Base-by-base conservation (phyloP, 768 basidiomycete species). In the Strobilomyces echinocephalus region DNA sequence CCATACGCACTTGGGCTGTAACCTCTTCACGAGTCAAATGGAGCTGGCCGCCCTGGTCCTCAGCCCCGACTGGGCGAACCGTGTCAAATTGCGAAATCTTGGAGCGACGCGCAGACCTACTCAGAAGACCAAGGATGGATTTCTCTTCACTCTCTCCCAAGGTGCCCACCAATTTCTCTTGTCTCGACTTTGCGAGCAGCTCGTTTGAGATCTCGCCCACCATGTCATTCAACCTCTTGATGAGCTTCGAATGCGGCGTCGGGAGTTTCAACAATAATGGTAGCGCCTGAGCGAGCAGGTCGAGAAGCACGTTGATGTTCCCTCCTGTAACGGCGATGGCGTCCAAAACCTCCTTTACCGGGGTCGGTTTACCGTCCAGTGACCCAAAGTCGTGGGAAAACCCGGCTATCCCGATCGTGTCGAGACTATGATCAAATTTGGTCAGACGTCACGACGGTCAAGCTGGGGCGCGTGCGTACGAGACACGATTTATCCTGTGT, bases 361-460 rank as follows among this genome's bases (percentile, higher is more conserved):
- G 42, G 8, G 64, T 46, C 4, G 20, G 36, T 52, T 73, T 68
- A 14, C 76, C 75, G 2, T 71, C 67, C 16, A 79, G 65, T 0
- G 74, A 62, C 9, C 70, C 70, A 53, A 79, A 79, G 56, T 77
- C 69, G 60, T 77, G 74, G 7, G 74, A 71, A 59, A 79, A 76
- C 0, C 77, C 72, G 4, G 74, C 74, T 43, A 75, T 72, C 10
- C 78, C 76, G 46, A 77, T 70, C 44, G 67, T 72, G 57, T 79
- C 78, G 4, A 79, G 65, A 2, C 75, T 76, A 34, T 15, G 46
- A 2, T 16, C n/a, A 16, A 43, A 14, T 24, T 16, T 14, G 10
- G 5, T 45, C 12, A 45, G 42, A 14, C 8, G 6, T 0, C 5
- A 9, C 5, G 8, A 31, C 5, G 16, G 36, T 26, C 10, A 24